Conservation (phyloP, 1,139 yeast species). For the Magnusiomyces paraingens region DNA sequence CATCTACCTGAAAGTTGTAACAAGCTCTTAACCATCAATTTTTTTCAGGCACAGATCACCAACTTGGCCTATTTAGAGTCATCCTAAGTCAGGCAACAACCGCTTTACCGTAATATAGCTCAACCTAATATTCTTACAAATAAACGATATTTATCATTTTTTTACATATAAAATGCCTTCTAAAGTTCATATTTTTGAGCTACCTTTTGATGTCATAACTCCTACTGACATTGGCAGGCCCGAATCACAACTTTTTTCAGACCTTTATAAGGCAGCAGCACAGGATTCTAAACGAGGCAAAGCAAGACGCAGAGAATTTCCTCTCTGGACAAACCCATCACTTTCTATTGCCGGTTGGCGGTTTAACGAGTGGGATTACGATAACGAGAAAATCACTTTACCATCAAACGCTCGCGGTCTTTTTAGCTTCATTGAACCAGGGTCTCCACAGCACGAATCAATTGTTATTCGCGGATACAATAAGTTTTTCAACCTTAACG, state of each 20-base stretch:
- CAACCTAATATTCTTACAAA: background rate
- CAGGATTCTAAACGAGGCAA: conserved; percentile 19
- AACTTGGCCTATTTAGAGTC: too few species aligned
- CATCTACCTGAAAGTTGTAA: background rate
- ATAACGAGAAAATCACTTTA: conserved; percentile 44
- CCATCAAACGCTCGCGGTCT: conserved; percentile 83
- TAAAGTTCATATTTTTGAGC: background rate
- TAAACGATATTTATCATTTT: background rate
- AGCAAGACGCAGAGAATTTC: conserved; percentile 22
- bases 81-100: too few species aligned
- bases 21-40: background rate
- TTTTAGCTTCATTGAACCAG: conserved; percentile 48
- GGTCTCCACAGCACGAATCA: conserved; percentile 8
- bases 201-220: conserved; percentile 9
- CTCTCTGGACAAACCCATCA: conserved; percentile 29
- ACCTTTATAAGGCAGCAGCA: conserved; percentile 9
- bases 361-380: conserved; percentile 85
- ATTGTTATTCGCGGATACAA: conserved; percentile 87
- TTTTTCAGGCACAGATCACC: too few species aligned
- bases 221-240: conserved; percentile 7
- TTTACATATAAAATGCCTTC: background rate
- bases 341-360: conserved; percentile 50
- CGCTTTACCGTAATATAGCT: too few species aligned
- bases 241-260: conserved; percentile 4
- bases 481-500: conserved; percentile 83